Evolutionary conservation across 1,284 basidiomycete species (phyloP), one percentile per base, ranked within the genome.

Genomic region (Trametes pubescens): DNA sequence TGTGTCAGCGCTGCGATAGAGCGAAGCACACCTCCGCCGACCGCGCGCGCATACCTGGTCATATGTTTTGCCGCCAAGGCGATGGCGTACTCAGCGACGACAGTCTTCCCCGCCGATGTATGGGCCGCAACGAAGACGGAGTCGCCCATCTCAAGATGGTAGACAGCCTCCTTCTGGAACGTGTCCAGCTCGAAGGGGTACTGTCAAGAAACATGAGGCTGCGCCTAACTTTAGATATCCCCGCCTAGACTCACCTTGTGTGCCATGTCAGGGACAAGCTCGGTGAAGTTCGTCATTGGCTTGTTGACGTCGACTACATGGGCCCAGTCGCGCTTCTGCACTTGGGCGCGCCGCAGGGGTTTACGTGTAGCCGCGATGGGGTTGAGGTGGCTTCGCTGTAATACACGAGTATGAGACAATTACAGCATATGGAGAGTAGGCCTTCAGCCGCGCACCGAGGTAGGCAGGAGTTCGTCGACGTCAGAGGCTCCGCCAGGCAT

Each of bases 111-210:
- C n/a, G 98, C 98, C 35, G 95, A 97, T 2, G 98, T 99, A 79
- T 99, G 98, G 3, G 98, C 98, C 6, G 98, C 98, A 18, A 99
- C 96, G 77, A 99, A 99, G 21, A 99, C 97, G 16, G 94, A 96
- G 73, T 99, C 95, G 18, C 96, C 97, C 84, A 95, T 92, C 77
- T 99, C 98, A 14, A 99, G 86, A 75, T 97, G 96, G 78, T 98
- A 99, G 8, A 99, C 94, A 0, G 98, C 98, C 78, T 99, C 95
- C 78, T 99, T 99, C 77, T 99, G 98, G 80, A 95, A 95, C 5
- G 87, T 93, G 75, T 95, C 93, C 40, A 95, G 82, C 74, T 93
- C 90, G 77, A 95, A 95, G 10, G 92, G 92, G 76, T 92, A 93
- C 90, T 93, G 82, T 32, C 79, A 10, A 9, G 46, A 80, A 38